Percentiles rank a stretch among this genome's conserved stretches.
These are phyloP conservation scores for Gliomastix tumulicola DNA, from an alignment of 2,329 filamentous ascomycete genomes.

Conservation along the genomic window DNA sequence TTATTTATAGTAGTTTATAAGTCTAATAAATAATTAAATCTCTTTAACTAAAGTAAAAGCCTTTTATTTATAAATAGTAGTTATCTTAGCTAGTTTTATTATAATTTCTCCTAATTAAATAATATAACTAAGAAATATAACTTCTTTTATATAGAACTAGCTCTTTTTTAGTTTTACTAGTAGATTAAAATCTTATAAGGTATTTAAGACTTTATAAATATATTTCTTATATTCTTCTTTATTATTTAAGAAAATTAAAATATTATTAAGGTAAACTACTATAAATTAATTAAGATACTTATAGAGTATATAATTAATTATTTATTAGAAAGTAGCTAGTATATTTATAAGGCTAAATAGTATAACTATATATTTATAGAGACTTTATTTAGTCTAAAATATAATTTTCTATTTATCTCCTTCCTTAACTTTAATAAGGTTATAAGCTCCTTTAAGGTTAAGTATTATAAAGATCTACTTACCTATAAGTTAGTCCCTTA, in stretches of 20 bases:
- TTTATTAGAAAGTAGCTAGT: no score
- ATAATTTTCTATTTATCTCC: slow-evolving; percentile 24
- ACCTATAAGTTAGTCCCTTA: slow-evolving; percentile 10
- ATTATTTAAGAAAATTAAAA: no score
- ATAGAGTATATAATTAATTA: no score
- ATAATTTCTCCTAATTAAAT: background rate
- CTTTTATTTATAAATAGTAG: background rate
- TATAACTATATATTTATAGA: slow-evolving; percentile 24
- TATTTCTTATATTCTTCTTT: no score
- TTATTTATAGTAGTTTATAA: background rate
- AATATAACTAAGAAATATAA: background rate
- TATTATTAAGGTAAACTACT: no score
- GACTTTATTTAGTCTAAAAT: slow-evolving; percentile 20
- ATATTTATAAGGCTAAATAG: slow-evolving; percentile 15
- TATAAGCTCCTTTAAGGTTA: slow-evolving; percentile 14
- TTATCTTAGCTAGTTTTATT: no score
- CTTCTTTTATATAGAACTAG: background rate
- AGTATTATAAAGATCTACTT: slow-evolving; percentile 7
- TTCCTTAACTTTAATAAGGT: slow-evolving; percentile 20
- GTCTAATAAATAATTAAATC: background rate
- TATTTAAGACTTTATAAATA: background rate
- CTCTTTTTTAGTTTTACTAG: background rate
- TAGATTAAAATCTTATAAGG: background rate
- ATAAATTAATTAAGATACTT: no score
- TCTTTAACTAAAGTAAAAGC: background rate